These are phyloP conservation scores for Mycena leptocephala DNA, from an alignment of 768 basidiomycete genomes.

Conservation along the genomic window DNA sequence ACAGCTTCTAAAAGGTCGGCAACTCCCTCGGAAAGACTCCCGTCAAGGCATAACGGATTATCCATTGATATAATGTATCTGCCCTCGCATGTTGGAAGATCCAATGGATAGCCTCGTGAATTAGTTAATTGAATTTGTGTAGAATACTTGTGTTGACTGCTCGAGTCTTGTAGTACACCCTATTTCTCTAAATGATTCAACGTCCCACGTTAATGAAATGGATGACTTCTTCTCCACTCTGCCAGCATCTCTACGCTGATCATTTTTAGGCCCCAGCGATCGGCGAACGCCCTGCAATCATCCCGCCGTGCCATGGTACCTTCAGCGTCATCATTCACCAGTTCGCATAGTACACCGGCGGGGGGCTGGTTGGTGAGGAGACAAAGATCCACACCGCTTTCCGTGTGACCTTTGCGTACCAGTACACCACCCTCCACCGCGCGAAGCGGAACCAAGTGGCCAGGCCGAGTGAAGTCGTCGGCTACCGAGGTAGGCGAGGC, in stretches of 20 bases:
- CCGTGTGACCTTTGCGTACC: conserved; percentile 94
- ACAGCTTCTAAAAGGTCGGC: conserved; percentile 45
- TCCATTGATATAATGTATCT: background rate
- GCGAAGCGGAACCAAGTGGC: conserved; percentile 95
- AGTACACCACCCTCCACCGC: conserved; percentile 90
- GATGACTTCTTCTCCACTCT: conserved; percentile 61
- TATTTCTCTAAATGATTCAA: conserved; percentile 18
- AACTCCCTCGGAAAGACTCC: conserved; percentile 52
- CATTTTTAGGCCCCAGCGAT: conserved; percentile 92
- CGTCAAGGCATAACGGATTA: background rate
- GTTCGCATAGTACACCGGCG: conserved; percentile 93
- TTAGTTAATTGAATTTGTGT: conserved; percentile 24
- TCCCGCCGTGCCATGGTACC: conserved; percentile 97
- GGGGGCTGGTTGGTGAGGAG: conserved; percentile 76
- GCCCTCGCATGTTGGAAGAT: background rate
- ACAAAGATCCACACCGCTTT: conserved; percentile 92
- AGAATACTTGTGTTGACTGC: conserved; percentile 22
- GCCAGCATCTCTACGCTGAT: conserved; percentile 93
- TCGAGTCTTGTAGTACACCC: conserved; percentile 18
- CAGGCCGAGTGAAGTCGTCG: conserved; percentile 90
- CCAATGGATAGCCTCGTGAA: background rate
- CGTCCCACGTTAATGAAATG: conserved; percentile 26
- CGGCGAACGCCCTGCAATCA: conserved; percentile 93
- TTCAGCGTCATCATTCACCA: conserved; percentile 91
- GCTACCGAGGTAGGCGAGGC: conserved; percentile 71